Evolutionary conservation across 805 yeast genomes (phyloP).

Genomic region (Isabelozyma gotoi): DNA sequence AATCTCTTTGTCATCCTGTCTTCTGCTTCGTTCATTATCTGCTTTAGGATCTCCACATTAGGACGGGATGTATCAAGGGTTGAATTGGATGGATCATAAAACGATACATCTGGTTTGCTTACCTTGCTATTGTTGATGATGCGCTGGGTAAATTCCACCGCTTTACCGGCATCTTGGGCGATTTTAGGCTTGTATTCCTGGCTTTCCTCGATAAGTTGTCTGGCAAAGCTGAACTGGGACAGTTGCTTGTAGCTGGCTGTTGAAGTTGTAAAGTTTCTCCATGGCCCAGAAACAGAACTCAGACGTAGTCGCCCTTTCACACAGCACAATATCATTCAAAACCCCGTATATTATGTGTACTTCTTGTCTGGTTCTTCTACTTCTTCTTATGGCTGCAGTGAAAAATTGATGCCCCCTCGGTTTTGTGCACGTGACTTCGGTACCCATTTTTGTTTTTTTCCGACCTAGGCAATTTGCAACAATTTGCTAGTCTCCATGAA

Average conservation of each 20-base stretch:
- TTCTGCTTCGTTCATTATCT: conserved; percentile 14
- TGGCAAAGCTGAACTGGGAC: neutral
- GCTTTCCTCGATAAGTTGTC: neutral
- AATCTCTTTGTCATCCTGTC: conserved; percentile 20
- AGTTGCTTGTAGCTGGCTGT: neutral
- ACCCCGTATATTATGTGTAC: neutral
- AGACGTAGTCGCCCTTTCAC: neutral
- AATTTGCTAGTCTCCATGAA: no score
- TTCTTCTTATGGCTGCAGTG: neutral
- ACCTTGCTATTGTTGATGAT: neutral
- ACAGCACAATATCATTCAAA: neutral
- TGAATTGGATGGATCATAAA: neutral
- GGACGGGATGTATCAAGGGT: conserved; percentile 2
- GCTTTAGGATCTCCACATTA: conserved; percentile 8
- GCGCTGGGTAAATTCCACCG: neutral
- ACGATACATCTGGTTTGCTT: neutral
- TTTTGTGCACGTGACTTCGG: neutral
- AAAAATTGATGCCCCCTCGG: neutral
- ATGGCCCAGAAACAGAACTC: neutral
- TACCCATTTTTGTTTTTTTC: neutral
- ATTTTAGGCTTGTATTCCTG: neutral
- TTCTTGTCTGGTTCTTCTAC: neutral
- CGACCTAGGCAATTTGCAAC: neutral
- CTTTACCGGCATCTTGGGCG: neutral
- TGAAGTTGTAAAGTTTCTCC: neutral